Evolutionary conservation across 2,329 filamentous ascomycete genomes (phyloP).

Genomic region (Paramyrothecium roridum): DNA sequence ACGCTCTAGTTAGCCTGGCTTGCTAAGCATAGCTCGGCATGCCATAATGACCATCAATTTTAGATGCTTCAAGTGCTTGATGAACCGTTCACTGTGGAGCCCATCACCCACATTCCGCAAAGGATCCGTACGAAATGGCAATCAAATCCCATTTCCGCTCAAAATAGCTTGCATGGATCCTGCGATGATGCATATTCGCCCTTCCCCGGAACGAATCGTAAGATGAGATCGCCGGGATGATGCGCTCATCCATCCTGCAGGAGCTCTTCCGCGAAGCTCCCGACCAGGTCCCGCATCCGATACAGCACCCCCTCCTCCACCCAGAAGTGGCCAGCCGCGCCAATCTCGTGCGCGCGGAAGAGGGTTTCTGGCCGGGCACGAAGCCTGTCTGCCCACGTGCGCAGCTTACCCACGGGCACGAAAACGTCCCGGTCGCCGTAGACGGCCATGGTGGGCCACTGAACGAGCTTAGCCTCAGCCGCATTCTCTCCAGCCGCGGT

Average conservation of each 20-base stretch:
- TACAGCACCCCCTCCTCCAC: slow-evolving; percentile 46
- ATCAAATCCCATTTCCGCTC: too few species aligned
- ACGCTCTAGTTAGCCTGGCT: too few species aligned
- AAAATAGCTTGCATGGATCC: too few species aligned
- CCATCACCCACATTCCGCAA: too few species aligned
- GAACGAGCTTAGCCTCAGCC: slow-evolving; percentile 53
- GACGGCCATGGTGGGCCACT: slow-evolving; percentile 62
- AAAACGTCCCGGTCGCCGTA: slow-evolving; percentile 78
- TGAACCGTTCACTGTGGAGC: too few species aligned
- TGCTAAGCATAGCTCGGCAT: too few species aligned
- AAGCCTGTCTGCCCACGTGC: slow-evolving; percentile 61
- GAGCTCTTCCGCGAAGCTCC: slow-evolving; percentile 19
- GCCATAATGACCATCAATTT: too few species aligned
- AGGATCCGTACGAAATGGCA: too few species aligned
- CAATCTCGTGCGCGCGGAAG: slow-evolving; percentile 47
- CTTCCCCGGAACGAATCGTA: too few species aligned
- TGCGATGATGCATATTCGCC: too few species aligned
- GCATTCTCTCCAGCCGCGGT: slow-evolving; percentile 13
- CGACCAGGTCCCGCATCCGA: slow-evolving; percentile 19
- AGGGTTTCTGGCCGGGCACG: slow-evolving; percentile 34
- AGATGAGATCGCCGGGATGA: not conserved
- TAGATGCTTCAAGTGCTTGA: too few species aligned
- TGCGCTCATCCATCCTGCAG: not conserved
- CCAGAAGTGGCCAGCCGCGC: slow-evolving; percentile 62
- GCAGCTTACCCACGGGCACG: slow-evolving; percentile 61